Conservation (phyloP, 208 protist genomes). For the Porcisia deanei region DNA sequence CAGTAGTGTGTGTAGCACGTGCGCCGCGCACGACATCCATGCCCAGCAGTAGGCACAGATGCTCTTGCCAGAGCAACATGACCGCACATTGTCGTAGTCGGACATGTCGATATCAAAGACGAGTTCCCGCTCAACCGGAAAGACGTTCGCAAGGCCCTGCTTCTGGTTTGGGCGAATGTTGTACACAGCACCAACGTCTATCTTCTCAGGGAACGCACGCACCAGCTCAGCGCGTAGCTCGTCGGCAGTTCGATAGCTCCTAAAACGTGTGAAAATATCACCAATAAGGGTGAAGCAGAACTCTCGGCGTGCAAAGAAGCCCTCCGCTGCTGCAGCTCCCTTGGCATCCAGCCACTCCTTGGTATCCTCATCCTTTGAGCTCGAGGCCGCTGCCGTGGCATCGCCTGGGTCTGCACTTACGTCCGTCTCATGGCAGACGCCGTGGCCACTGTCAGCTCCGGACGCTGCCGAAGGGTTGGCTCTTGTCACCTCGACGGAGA, state of each 20-base stretch:
- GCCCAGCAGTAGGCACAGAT: constrained; percentile 98
- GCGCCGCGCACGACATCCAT: constrained; percentile 95
- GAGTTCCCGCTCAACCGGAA: constrained; percentile 94
- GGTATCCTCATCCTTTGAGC: neutral
- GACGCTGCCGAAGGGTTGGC: neutral
- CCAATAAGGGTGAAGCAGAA: constrained; percentile 92
- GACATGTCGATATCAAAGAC: constrained; percentile 99
- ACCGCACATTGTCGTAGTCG: constrained; percentile 99
- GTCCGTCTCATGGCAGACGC: neutral
- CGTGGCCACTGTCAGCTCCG: neutral
- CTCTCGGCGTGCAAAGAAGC: constrained; percentile 82
- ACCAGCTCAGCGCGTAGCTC: constrained; percentile 80
- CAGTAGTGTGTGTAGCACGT: constrained; percentile 88
- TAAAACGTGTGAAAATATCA: constrained; percentile 88
- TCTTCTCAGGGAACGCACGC: constrained; percentile 84
- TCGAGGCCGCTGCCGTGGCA: neutral
- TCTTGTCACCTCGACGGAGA: neutral
- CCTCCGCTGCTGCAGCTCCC: constrained; percentile 35
- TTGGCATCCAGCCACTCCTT: constrained; percentile 6
- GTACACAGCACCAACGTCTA: constrained; percentile 91
- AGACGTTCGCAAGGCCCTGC: constrained; percentile 67
- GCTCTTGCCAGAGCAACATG: constrained; percentile 94
- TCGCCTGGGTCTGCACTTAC: neutral
- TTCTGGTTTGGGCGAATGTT: constrained; percentile 86
- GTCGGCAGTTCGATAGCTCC: constrained; percentile 70